phyloP scores from a whole-genome alignment of 1,284 basidiomycete genomes.

The Mycena citricolor region DNA sequence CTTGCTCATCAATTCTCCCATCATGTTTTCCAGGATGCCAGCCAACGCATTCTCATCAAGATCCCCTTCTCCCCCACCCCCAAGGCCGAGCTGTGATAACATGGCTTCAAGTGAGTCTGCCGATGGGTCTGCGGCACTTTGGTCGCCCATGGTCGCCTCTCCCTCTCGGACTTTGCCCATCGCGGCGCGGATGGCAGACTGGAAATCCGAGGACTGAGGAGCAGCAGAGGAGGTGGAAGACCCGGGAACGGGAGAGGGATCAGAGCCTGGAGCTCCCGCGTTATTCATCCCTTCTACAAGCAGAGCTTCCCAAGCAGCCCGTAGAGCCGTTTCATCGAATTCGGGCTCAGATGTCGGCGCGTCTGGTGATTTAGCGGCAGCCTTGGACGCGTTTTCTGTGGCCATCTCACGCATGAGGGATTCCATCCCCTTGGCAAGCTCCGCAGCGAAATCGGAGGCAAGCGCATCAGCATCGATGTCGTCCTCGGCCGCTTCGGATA shows the following conservation, averaged over 20 bases:
- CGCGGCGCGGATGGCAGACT: constrained; percentile 74
- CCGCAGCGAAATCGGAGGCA: constrained; percentile 62
- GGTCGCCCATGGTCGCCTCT: constrained; percentile 52
- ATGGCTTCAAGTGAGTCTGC: constrained; percentile 50
- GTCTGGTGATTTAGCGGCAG: constrained; percentile 21
- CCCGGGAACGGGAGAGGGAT: too few relatives aligned
- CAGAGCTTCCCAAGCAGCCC: constrained; percentile 77
- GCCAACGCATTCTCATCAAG: constrained; percentile 66
- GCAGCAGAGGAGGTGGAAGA: too few relatives aligned
- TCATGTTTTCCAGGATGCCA: constrained; percentile 86
- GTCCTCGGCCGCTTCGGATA: constrained; percentile 28
- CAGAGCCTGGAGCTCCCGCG: constrained; percentile 34
- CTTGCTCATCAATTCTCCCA: constrained; percentile 92
- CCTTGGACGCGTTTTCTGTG: constrained; percentile 36
- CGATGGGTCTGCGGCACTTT: background rate
- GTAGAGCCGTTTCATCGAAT: constrained; percentile 44
- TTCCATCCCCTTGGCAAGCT: constrained; percentile 84
- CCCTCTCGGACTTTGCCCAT: constrained; percentile 81
- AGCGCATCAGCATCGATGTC: constrained; percentile 41
- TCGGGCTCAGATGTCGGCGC: constrained; percentile 24
- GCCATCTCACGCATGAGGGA: constrained; percentile 73
- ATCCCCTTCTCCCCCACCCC: constrained; percentile 32
- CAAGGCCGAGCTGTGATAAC: constrained; percentile 45
- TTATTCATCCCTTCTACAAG: constrained; percentile 69
- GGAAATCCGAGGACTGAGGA: too few relatives aligned